Evolutionary conservation across 2,329 filamentous ascomycete genomes (phyloP).

Genomic region (Biscogniauxia marginata): DNA sequence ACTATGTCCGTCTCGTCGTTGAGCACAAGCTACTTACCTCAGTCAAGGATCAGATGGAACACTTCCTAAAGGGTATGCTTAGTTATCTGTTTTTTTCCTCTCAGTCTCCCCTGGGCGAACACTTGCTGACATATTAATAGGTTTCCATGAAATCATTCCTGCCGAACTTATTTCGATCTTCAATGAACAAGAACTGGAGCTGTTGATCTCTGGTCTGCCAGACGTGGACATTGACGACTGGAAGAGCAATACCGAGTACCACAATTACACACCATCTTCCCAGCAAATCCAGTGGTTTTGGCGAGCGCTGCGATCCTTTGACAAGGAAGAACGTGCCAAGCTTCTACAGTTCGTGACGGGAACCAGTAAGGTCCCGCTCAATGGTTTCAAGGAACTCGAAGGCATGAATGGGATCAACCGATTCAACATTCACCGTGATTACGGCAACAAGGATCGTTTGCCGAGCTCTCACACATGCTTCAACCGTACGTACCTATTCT

Average conservation of each 20-base stretch:
- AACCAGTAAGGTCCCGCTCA: constrained; percentile 96
- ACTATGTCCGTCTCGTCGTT: constrained; percentile 91
- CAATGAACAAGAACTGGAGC: constrained; percentile 95
- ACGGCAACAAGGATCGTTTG: constrained; percentile 91
- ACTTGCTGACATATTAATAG: constrained; percentile 42
- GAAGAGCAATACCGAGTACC: constrained; percentile 98
- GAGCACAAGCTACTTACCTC: constrained; percentile 91
- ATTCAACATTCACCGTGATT: constrained; percentile 99
- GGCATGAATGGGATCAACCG: constrained; percentile 98
- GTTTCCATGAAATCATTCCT: constrained; percentile 98
- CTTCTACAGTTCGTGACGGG: constrained; percentile 97
- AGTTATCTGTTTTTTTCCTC: constrained; percentile 2
- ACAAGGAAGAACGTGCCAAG: constrained; percentile 98
- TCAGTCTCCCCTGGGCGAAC: no score
- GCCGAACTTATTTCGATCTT: constrained; percentile 94
- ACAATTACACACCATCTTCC: constrained; percentile 93
- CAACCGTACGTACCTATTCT: constrained; percentile 73
- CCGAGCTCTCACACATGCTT: constrained; percentile 98
- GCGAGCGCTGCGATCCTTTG: constrained; percentile 93
- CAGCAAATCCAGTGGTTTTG: constrained; percentile 99
- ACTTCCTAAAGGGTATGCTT: constrained; percentile 76
- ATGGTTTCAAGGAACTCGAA: constrained; percentile 98
- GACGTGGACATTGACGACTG: constrained; percentile 98
- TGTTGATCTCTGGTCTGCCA: constrained; percentile 93
- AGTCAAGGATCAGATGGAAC: constrained; percentile 89